Conservation (phyloP, 192 early-diverging fungal genomes). For the Backusella mclennaniae region DNA sequence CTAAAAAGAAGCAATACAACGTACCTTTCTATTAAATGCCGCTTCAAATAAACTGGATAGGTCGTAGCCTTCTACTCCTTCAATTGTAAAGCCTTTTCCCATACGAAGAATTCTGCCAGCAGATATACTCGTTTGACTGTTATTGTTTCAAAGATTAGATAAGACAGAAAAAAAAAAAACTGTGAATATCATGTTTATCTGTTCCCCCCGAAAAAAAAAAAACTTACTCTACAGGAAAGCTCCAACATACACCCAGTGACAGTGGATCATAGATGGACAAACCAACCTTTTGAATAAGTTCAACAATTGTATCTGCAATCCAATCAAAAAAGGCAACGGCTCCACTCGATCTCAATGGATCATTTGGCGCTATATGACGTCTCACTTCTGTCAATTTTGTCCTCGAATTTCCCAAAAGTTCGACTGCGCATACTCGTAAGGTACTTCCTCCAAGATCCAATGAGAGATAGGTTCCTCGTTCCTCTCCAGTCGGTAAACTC, state of each 20-base stretch:
- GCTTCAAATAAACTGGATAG: slow-evolving; percentile 79
- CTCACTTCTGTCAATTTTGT: slow-evolving; percentile 65
- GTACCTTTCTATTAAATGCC: slow-evolving; percentile 66
- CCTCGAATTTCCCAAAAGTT: slow-evolving; percentile 70
- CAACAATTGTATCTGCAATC: slow-evolving; percentile 58
- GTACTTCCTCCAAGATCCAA: slow-evolving; percentile 96
- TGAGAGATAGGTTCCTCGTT: slow-evolving; percentile 84
- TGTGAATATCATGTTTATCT: not conserved
- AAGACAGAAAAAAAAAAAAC: not conserved
- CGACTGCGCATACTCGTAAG: slow-evolving; percentile 83
- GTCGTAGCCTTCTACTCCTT: slow-evolving; percentile 80
- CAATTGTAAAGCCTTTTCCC: slow-evolving; percentile 84
- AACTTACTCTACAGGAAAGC: slow-evolving; percentile 77
- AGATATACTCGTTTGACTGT: slow-evolving; percentile 43
- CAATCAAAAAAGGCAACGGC: slow-evolving; percentile 76
- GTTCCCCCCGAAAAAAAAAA: slow-evolving; percentile 44
- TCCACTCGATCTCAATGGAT: slow-evolving; percentile 76
- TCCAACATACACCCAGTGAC: slow-evolving; percentile 74
- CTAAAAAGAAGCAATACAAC: not conserved
- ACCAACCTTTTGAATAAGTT: slow-evolving; percentile 17
- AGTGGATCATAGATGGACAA: slow-evolving; percentile 14
- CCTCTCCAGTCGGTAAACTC: slow-evolving; percentile 72
- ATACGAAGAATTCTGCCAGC: slow-evolving; percentile 46
- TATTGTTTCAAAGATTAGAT: not conserved
- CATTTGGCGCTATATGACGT: slow-evolving; percentile 60